Percentiles rank a stretch among this genome's conserved stretches.
Evolutionary conservation across 805 yeast genomes (phyloP).

Genomic region (Metschnikowia lunata): DNA sequence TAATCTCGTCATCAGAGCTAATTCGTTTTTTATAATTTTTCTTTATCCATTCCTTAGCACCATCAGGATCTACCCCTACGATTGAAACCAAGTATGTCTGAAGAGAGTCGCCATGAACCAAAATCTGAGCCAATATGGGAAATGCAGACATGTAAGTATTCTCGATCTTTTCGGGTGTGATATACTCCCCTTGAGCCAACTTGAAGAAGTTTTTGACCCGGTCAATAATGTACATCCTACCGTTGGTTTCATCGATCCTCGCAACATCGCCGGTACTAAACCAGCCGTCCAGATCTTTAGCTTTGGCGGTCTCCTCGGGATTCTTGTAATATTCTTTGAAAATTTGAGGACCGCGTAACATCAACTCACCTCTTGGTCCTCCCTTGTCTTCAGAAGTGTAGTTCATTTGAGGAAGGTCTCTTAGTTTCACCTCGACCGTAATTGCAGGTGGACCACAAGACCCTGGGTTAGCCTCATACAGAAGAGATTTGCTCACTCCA

Average conservation of each 20-base stretch:
- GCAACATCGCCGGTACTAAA: slow-evolving; percentile 43
- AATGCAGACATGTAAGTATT: slow-evolving; percentile 34
- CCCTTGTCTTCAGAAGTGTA: slow-evolving; percentile 20
- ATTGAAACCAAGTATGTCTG: slow-evolving; percentile 56
- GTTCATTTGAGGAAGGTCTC: slow-evolving; percentile 24
- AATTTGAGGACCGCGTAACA: slow-evolving; percentile 25
- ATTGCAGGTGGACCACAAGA: slow-evolving; percentile 22
- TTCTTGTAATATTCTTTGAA: slow-evolving; percentile 25
- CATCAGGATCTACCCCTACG: slow-evolving; percentile 53
- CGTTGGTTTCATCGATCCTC: slow-evolving; percentile 34
- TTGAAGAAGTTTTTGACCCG: slow-evolving; percentile 19
- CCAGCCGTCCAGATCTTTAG: slow-evolving; percentile 23
- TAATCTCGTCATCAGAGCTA: slow-evolving; percentile 19
- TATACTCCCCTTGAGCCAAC: slow-evolving; percentile 20
- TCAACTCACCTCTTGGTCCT: slow-evolving; percentile 27
- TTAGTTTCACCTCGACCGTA: slow-evolving; percentile 19
- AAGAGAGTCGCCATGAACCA: slow-evolving; percentile 61
- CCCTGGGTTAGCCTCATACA: slow-evolving; percentile 21
- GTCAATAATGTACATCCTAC: slow-evolving; percentile 28
- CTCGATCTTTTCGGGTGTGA: slow-evolving; percentile 19
- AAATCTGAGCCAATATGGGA: slow-evolving; percentile 49
- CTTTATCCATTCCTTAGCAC: slow-evolving; percentile 12
- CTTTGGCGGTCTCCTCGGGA: slow-evolving; percentile 21
- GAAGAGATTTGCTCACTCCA: slow-evolving; percentile 17
- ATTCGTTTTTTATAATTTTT: slow-evolving; percentile 1